Evolutionary conservation across 139 green algal genomes (phyloP).

Genomic region (Micractinium conductrix): DNA sequence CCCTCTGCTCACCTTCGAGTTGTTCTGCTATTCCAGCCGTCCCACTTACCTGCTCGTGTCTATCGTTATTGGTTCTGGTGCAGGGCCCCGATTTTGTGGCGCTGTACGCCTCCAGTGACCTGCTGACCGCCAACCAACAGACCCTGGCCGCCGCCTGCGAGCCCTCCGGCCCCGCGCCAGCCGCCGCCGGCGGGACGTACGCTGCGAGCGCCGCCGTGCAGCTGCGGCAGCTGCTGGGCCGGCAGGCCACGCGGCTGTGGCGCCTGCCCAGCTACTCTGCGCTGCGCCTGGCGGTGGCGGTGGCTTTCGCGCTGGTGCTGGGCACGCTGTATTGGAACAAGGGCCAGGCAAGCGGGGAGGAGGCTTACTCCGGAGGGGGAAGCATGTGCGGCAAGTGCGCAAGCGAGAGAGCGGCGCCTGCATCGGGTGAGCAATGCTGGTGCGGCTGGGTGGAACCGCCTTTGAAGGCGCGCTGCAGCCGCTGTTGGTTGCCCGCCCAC

Average conservation of each 20-base stretch:
- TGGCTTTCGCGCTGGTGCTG: constrained; percentile 4
- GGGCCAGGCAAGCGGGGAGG: not conserved
- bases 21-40: too few species aligned
- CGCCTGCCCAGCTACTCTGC: not conserved
- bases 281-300: not conserved
- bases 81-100: not conserved
- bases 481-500: too few species aligned
- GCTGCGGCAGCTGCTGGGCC: not conserved
- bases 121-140: not conserved
- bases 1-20: too few species aligned
- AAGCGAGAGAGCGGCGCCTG: not conserved
- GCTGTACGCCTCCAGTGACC: not conserved
- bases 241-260: not conserved
- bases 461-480: too few species aligned
- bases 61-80: too few species aligned
- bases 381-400: too few species aligned
- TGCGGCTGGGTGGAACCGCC: too few species aligned
- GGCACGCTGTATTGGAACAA: not conserved
- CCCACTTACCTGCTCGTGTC: too few species aligned
- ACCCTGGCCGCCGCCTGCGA: not conserved
- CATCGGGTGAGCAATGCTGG: too few species aligned
- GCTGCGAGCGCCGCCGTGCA: not conserved
- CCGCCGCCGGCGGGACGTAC: not conserved
- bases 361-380: not conserved
- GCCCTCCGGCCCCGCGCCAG: not conserved